Percentiles rank a stretch among this genome's conserved stretches.
Conservation (phyloP, 306 rosid species). For the Vigna mungo region DNA sequence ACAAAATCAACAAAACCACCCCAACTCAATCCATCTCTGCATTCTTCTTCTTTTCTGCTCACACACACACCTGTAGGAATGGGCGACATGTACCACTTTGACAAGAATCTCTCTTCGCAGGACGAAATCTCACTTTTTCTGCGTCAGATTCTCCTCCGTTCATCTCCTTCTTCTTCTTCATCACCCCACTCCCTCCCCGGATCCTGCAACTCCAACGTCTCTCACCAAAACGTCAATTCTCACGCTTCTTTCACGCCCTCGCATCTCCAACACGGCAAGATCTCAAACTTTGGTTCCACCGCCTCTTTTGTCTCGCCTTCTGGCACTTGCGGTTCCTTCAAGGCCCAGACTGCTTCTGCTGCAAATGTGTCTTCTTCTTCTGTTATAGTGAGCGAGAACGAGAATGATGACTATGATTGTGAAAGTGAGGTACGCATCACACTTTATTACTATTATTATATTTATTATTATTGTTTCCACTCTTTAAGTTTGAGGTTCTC, state of each 20-base stretch:
- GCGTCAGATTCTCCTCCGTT: slow-evolving; percentile 80
- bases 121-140: slow-evolving; percentile 93
- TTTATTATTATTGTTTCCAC: background rate
- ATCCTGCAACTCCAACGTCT: slow-evolving; percentile 40
- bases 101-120: slow-evolving; percentile 55
- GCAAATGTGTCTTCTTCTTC: slow-evolving; percentile 66
- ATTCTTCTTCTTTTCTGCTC: background rate
- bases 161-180: slow-evolving; percentile 59
- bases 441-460: background rate
- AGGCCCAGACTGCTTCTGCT: slow-evolving; percentile 31
- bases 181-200: slow-evolving; percentile 38
- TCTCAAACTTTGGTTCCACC: slow-evolving; percentile 57
- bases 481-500: slow-evolving; percentile 34
- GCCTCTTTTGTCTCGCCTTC: background rate
- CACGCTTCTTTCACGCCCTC: slow-evolving; percentile 32
- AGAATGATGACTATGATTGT: slow-evolving; percentile 80
- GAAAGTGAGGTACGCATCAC: slow-evolving; percentile 74
- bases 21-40: background rate
- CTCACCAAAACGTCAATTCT: slow-evolving; percentile 27
- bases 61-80: slow-evolving; percentile 7
- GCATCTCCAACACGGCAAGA: slow-evolving; percentile 50
- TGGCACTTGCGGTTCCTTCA: background rate
- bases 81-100: slow-evolving; percentile 46
- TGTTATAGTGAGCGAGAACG: slow-evolving; percentile 63
- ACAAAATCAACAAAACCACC: background rate